Percentiles rank a stretch among this genome's conserved stretches.
These are phyloP conservation scores for Trypanosoma caninum DNA, from an alignment of 208 protist genomes.

Conservation along the genomic window DNA sequence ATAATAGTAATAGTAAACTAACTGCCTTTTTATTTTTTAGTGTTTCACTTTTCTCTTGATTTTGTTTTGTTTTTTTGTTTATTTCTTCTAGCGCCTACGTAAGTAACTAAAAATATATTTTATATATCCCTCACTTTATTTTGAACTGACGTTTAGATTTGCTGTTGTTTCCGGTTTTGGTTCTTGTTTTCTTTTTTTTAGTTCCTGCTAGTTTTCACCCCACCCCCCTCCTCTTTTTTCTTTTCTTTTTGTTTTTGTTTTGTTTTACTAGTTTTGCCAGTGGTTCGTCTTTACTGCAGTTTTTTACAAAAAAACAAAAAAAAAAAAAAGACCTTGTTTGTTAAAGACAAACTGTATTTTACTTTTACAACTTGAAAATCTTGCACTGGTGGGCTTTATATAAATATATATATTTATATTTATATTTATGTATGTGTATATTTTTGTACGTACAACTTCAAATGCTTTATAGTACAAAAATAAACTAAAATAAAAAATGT, in stretches of 20 bases:
- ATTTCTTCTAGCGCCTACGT: neutral
- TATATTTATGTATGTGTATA: neutral
- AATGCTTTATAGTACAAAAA: neutral
- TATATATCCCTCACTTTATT: too few species aligned
- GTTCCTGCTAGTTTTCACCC: neutral
- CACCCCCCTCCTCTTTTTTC: neutral
- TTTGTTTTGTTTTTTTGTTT: slow-evolving; percentile 8
- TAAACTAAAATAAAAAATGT: neutral
- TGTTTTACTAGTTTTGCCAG: neutral
- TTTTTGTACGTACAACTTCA: neutral
- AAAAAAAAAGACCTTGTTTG: neutral
- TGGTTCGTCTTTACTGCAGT: neutral
- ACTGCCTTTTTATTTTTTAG: too few species aligned
- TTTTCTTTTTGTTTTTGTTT: neutral
- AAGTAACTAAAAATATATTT: neutral
- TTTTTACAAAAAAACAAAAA: neutral
- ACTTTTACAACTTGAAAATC: too few species aligned
- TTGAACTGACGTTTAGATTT: neutral
- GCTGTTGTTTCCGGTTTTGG: too few species aligned
- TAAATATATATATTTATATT: neutral
- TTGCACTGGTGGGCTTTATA: too few species aligned
- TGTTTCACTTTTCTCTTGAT: slow-evolving; percentile 6
- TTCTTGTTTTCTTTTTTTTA: too few species aligned
- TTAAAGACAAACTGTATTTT: too few species aligned
- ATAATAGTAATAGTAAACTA: too few species aligned